phyloP scores from a whole-genome alignment of 2,329 filamentous ascomycete genomes.

The Aspergillus sp. region DNA sequence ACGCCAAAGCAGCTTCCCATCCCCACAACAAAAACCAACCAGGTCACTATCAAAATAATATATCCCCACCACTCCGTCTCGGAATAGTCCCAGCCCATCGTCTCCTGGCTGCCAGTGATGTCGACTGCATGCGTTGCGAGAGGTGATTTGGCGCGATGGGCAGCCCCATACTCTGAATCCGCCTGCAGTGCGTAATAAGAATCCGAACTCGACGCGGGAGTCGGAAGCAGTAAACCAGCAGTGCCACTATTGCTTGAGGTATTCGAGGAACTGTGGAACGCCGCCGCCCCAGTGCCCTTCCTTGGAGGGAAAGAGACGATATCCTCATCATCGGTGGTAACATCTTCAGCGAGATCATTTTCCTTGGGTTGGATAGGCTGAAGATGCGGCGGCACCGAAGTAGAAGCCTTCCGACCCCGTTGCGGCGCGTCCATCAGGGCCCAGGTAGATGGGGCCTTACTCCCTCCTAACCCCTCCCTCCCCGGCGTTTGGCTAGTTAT shows the following conservation, averaged over 20 bases:
- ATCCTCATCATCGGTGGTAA: slow-evolving; percentile 84
- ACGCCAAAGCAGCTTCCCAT: slow-evolving; percentile 95
- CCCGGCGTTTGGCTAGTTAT: slow-evolving; percentile 18
- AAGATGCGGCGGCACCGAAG: slow-evolving; percentile 21
- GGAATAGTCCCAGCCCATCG: slow-evolving; percentile 73
- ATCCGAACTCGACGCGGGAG: slow-evolving; percentile 59
- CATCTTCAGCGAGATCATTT: slow-evolving; percentile 61
- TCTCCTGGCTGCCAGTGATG: slow-evolving; percentile 40
- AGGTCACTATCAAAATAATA: slow-evolving; percentile 86
- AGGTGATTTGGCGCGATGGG: slow-evolving; percentile 38
- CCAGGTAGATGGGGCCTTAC: slow-evolving; percentile 16
- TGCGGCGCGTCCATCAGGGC: slow-evolving; percentile 19
- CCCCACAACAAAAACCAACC: slow-evolving; percentile 92
- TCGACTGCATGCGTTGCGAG: slow-evolving; percentile 36
- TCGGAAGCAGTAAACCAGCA: slow-evolving; percentile 29
- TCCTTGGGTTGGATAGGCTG: slow-evolving; percentile 50
- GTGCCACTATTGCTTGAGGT: slow-evolving; percentile 16
- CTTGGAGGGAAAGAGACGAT: slow-evolving; percentile 62
- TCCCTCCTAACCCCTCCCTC: slow-evolving; percentile 6
- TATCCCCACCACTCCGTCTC: slow-evolving; percentile 99
- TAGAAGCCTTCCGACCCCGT: slow-evolving; percentile 23
- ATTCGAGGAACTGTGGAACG: slow-evolving; percentile 9
- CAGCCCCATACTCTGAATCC: slow-evolving; percentile 33
- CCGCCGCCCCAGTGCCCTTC: slow-evolving; percentile 34
- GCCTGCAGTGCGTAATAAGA: slow-evolving; percentile 58